These are phyloP conservation scores for Agroathelia rolfsii DNA, from an alignment of 1,284 basidiomycete species.

Conservation along the genomic window DNA sequence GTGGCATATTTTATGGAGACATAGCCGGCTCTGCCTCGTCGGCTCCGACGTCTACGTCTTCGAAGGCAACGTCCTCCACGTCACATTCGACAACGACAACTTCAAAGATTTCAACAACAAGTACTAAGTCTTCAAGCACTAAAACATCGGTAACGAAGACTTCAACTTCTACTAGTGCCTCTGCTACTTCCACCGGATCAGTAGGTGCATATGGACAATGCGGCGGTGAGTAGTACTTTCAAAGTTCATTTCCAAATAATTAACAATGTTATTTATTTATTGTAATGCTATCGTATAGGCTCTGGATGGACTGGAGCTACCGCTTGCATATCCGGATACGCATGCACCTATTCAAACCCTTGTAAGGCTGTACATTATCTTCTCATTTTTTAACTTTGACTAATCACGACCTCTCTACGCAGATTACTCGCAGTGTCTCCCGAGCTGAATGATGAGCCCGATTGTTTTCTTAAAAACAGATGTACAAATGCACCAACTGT, in stretches of 20 bases:
- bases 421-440: conserved; percentile 40
- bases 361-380: conserved; percentile 24
- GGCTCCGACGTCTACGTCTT: no score
- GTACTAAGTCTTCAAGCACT: no score
- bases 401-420: conserved; percentile 1
- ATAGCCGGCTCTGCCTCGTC: conserved; percentile 23
- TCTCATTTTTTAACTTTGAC: neutral
- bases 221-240: no score
- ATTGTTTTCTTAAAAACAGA: no score
- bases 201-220: conserved; percentile 35
- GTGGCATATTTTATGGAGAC: conserved; percentile 55
- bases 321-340: conserved; percentile 31
- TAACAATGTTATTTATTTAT: no score
- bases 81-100: conserved; percentile 8
- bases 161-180: conserved; percentile 7
- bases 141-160: conserved; percentile 6
- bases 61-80: neutral
- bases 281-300: no score
- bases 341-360: conserved; percentile 27
- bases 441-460: no score
- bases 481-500: no score
- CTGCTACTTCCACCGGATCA: conserved; percentile 17
- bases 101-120: conserved; percentile 8
- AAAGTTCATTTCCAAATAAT: no score
- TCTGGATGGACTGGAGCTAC: conserved; percentile 36